Base-by-base conservation (phyloP, 2,329 filamentous ascomycete genomes). In the Mycosphaerella sp. region DNA sequence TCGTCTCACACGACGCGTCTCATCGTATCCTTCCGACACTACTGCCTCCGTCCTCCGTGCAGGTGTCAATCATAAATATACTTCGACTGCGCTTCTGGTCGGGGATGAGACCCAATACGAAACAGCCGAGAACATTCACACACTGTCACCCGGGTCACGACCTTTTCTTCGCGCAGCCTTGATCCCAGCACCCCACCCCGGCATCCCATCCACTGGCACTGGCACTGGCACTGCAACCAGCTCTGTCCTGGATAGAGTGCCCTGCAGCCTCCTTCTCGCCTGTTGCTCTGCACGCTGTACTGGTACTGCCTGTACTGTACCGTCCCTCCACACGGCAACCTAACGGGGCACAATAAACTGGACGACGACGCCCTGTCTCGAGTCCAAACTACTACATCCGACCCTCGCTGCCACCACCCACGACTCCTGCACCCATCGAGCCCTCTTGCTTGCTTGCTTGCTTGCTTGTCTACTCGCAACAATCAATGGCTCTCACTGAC, bases 251-350 rank as follows among this genome's bases (percentile, higher is more conserved):
- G 51, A 49, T 54, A 54, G 53, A 48, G 54, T 49, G 41, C 48
- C 55, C 35, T 54, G 55, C 55, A 54, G 43, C 57, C 50, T 59
- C 57, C 57, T 57, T 57, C 36, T 54, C 55, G 55, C 49, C 48
- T 53, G 50, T 32, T 48, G 36, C 44, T 43, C 49, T 49, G 45
- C 44, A 14, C 12, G 8, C 32, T 30, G 21, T 48, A 41, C 44
- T 41, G n/a, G n/a, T 34, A 12, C 30, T n/a, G 16, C 5, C 9
- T 16, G 16, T 3, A 25, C 28, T 27, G n/a, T 25, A n/a, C 10
- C 21, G n/a, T n/a, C n/a, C n/a, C n/a, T n/a, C n/a, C n/a, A n/a
- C n/a, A n/a, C n/a, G n/a, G n/a, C n/a, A n/a, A n/a, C n/a, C n/a
- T n/a, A n/a, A n/a, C n/a, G n/a, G n/a, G n/a, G n/a, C n/a, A n/a